Percentiles rank a stretch among this genome's conserved stretches.
Evolutionary conservation across 2,329 filamentous ascomycete species (phyloP).

Genomic region (Myotisia sp.): DNA sequence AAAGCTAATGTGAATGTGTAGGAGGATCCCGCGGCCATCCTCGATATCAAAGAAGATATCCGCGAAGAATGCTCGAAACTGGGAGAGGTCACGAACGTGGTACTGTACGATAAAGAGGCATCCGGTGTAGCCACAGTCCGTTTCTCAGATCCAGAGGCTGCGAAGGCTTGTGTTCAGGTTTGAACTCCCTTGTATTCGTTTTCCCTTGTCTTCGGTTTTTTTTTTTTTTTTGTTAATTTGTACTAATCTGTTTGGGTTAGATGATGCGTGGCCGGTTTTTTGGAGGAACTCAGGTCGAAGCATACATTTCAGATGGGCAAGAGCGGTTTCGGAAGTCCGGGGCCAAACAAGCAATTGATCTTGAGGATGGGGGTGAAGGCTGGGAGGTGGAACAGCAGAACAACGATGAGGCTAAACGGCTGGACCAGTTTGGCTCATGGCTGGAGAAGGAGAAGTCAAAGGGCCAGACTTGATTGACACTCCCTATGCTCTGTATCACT

Average conservation of each 20-base stretch:
- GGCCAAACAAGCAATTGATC: conserved; percentile 26
- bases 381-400: conserved; percentile 24
- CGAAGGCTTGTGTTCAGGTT: conserved; percentile 52
- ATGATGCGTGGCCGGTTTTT: conserved; percentile 72
- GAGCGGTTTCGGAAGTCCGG: conserved; percentile 60
- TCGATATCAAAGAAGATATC: conserved; percentile 92
- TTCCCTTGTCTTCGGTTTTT: no score
- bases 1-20: conserved; percentile 12
- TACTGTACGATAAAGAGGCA: conserved; percentile 73
- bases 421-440: conserved; percentile 38
- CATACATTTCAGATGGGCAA: conserved; percentile 54
- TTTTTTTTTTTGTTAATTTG: not conserved
- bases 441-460: conserved; percentile 17
- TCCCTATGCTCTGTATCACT: not conserved
- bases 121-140: conserved; percentile 76
- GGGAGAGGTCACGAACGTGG: conserved; percentile 78
- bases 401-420: conserved; percentile 30
- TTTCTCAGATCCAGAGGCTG: conserved; percentile 58
- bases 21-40: conserved; percentile 64
- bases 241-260: conserved; percentile 17
- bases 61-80: conserved; percentile 77
- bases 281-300: conserved; percentile 55
- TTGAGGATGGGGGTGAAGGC: conserved; percentile 35
- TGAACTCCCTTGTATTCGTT: not conserved
- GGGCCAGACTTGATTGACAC: no score